Conservation (phyloP, 1,284 basidiomycete genomes). For the Rhodotorula glutinis region DNA sequence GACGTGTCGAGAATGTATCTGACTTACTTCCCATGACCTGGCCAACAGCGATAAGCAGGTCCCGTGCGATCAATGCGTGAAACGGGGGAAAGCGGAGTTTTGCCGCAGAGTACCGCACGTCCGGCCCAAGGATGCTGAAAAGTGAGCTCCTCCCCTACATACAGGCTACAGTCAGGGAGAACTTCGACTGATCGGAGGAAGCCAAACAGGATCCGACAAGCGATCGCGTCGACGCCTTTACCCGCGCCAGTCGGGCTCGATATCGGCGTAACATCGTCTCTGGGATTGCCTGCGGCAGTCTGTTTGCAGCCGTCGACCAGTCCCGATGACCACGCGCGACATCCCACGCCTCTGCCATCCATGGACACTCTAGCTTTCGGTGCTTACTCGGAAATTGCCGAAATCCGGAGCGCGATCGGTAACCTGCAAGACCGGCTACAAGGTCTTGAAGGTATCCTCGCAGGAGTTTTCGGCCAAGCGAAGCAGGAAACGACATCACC, state of each 20-base stretch:
- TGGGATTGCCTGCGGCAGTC: too few species aligned
- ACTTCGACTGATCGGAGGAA: neutral
- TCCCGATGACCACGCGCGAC: neutral
- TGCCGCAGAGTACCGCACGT: constrained; percentile 21
- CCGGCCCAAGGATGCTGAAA: constrained; percentile 11
- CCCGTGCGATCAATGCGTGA: constrained; percentile 16
- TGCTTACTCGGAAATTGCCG: constrained; percentile 14
- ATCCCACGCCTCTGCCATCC: neutral
- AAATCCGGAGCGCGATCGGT: constrained; percentile 8
- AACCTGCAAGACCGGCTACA: neutral
- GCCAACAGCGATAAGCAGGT: constrained; percentile 16
- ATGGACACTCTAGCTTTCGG: neutral
- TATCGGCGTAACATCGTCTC: too few species aligned
- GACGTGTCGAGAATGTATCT: too few species aligned
- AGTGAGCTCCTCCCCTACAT: neutral
- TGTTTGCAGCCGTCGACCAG: too few species aligned
- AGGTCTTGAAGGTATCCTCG: constrained; percentile 14
- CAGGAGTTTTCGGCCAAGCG: neutral
- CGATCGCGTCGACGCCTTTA: neutral
- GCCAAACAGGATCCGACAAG: neutral
- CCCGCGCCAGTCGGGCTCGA: neutral
- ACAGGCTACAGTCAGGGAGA: too few species aligned
- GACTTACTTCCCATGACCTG: too few species aligned
- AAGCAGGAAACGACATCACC: neutral
- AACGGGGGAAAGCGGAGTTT: constrained; percentile 17